Evolutionary conservation across 768 basidiomycete species (phyloP), one percentile per base, ranked within the genome.

Genomic region (Tricholoma saponaceum): DNA sequence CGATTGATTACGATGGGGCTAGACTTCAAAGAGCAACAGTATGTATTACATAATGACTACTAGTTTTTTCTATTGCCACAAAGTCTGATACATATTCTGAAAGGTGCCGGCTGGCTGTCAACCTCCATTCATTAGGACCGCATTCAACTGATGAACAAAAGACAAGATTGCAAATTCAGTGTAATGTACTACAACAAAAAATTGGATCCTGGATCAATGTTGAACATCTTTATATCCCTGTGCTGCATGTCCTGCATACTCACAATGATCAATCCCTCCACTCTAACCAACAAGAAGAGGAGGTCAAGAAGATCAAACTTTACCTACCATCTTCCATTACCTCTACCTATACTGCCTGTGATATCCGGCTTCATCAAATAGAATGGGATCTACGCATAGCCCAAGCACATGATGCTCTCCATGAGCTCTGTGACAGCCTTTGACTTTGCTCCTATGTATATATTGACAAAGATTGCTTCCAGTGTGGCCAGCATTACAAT

Each of bases 21-120:
- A 14, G 58, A 59, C 37, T 49, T 59, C 12, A 30, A 59, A 47
- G 44, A 49, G 5, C 54, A 59, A 43, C 58, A 59, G 58, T 59
- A 51, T 14, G 49, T n/a, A n/a, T n/a, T n/a, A n/a, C n/a, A n/a
- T 51, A 44, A 6, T 5, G 5, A 23, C 4, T 3, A n/a, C 16
- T 23, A 41, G 7, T 41, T n/a, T 41, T 41, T 26, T 13, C 9
- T 49, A 32, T 22, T 33, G 25, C 20, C 22, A 12, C 6, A 22
- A 16, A 16, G 4, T 32, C 30, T 49, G 28, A 49, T 35, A 25
- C 50, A 30, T 44, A 54, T 44, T 18, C 35, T 28, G 53, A n/a
- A 54, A 39, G 53, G 39, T 5, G 20, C 23, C 16, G 26, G 26
- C 50, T 51, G 25, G 50, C 10, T 14, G 50, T 51, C 12, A 22